Evolutionary conservation across 768 basidiomycete species (phyloP).

Genomic region (Sutorius australiensis): DNA sequence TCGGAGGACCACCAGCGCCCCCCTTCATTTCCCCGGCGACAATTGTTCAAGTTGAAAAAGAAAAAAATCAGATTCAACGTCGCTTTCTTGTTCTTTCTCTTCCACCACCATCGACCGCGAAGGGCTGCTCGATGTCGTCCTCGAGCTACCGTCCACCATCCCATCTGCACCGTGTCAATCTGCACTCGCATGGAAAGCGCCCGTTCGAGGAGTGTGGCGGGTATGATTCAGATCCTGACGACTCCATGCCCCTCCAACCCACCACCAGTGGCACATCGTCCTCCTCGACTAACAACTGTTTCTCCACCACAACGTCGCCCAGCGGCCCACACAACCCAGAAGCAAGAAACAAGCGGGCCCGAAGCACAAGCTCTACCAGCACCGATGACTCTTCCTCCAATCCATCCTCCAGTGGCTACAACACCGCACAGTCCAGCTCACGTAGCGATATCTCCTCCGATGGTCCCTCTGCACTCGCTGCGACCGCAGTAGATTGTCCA

Average conservation of each 20-base stretch:
- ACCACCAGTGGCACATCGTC: slow-evolving; percentile 27
- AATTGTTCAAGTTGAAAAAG: slow-evolving; percentile 3
- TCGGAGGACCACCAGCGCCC: neutral
- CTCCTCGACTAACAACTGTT: slow-evolving; percentile 13
- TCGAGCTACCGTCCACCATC: slow-evolving; percentile 21
- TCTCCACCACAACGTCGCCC: slow-evolving; percentile 3
- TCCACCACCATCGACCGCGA: slow-evolving; percentile 19
- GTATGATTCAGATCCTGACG: slow-evolving; percentile 31
- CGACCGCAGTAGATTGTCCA: slow-evolving; percentile 16
- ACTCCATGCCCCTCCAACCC: slow-evolving; percentile 25
- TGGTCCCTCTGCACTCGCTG: slow-evolving; percentile 12
- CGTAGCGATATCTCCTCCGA: slow-evolving; percentile 29
- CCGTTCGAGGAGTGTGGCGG: slow-evolving; percentile 33
- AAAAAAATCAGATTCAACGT: slow-evolving; percentile 1
- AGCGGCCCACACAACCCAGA: slow-evolving; percentile 36
- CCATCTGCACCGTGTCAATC: slow-evolving; percentile 23
- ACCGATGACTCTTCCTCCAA: slow-evolving; percentile 31
- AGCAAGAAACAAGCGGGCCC: slow-evolving; percentile 54
- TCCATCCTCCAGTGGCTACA: slow-evolving; percentile 35
- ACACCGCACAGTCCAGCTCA: slow-evolving; percentile 34
- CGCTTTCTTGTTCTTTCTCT: neutral
- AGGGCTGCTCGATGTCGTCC: slow-evolving; percentile 22
- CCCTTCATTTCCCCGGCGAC: neutral
- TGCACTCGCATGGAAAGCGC: slow-evolving; percentile 30
- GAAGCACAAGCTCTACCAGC: slow-evolving; percentile 50